These are phyloP conservation scores for Saccharomycopsis lassenensis DNA, from an alignment of 805 yeast species.

Conservation along the genomic window DNA sequence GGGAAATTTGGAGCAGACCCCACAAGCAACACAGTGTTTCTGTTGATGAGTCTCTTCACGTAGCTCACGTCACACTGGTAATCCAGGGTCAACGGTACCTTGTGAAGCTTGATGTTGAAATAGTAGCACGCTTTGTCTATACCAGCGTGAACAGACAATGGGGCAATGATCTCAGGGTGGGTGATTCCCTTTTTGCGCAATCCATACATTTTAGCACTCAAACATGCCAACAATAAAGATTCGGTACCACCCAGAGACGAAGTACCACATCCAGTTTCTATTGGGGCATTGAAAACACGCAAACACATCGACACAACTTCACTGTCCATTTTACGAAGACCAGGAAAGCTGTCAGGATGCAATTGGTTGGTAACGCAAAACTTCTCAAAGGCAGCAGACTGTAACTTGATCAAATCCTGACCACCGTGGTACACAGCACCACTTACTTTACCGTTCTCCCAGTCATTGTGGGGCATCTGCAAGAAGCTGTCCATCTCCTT, in stretches of 20 bases:
- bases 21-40: slow-evolving; percentile 70
- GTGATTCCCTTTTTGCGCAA: slow-evolving; percentile 44
- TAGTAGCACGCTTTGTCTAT: slow-evolving; percentile 87
- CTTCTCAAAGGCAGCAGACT: slow-evolving; percentile 62
- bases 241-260: slow-evolving; percentile 95
- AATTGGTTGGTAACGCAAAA: slow-evolving; percentile 87
- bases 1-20: slow-evolving; percentile 98
- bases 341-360: slow-evolving; percentile 97
- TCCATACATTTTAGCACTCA: slow-evolving; percentile 80
- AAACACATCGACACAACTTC: slow-evolving; percentile 91
- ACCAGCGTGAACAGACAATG: slow-evolving; percentile 88
- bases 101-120: slow-evolving; percentile 75
- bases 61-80: slow-evolving; percentile 55
- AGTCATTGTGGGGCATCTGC: slow-evolving; percentile 52
- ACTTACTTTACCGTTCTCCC: slow-evolving; percentile 79
- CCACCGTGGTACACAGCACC: slow-evolving; percentile 99
- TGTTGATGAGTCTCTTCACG: slow-evolving; percentile 55
- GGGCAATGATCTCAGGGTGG: slow-evolving; percentile 81
- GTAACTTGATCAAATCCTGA: slow-evolving; percentile 58
- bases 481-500: slow-evolving; percentile 40
- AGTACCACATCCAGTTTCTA: slow-evolving; percentile 54
- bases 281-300: slow-evolving; percentile 71
- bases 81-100: slow-evolving; percentile 68
- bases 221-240: slow-evolving; percentile 73
- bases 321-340: slow-evolving; percentile 90